Percentiles rank a stretch among this genome's conserved stretches.
Conservation (phyloP, 306 rosid genomes). For the Quercus rubra region DNA sequence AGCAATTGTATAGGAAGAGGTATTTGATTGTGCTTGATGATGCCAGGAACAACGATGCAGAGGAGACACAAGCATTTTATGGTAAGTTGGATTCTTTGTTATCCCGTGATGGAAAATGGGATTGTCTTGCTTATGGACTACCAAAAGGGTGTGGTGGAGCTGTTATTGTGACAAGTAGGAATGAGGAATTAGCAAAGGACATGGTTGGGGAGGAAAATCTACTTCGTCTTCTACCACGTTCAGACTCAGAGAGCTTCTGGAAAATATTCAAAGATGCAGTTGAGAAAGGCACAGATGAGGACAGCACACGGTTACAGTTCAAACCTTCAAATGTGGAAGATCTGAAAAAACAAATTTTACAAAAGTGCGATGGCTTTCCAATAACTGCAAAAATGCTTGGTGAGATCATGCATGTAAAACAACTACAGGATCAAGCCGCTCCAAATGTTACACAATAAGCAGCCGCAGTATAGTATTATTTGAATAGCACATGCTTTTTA, state of each 20-base stretch:
- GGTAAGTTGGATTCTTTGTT: not conserved
- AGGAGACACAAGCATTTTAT: not conserved
- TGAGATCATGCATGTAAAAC: not conserved
- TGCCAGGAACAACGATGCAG: slow-evolving; percentile 18
- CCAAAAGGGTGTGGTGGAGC: slow-evolving; percentile 25
- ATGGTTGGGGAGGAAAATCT: slow-evolving; percentile 21
- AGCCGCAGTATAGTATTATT: too few relatives aligned
- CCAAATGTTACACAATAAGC: not conserved
- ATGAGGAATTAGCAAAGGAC: not conserved
- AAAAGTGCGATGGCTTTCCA: slow-evolving; percentile 15
- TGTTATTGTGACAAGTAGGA: slow-evolving; percentile 23
- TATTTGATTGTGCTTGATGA: slow-evolving; percentile 27
- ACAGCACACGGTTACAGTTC: too few relatives aligned
- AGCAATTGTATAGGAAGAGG: slow-evolving; percentile 3
- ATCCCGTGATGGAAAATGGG: not conserved
- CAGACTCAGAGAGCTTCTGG: slow-evolving; percentile 14
- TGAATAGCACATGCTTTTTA: not conserved
- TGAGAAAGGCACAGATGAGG: not conserved
- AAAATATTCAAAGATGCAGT: slow-evolving; percentile 6
- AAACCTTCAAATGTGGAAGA: not conserved
- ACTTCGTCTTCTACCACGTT: slow-evolving; percentile 7
- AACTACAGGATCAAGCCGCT: not conserved
- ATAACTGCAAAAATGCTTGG: slow-evolving; percentile 18
- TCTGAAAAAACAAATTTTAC: not conserved
- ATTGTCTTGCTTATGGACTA: not conserved